Evolutionary conservation across 148 eudicot species (phyloP).

Genomic region (Tetragonia tetragonoides): DNA sequence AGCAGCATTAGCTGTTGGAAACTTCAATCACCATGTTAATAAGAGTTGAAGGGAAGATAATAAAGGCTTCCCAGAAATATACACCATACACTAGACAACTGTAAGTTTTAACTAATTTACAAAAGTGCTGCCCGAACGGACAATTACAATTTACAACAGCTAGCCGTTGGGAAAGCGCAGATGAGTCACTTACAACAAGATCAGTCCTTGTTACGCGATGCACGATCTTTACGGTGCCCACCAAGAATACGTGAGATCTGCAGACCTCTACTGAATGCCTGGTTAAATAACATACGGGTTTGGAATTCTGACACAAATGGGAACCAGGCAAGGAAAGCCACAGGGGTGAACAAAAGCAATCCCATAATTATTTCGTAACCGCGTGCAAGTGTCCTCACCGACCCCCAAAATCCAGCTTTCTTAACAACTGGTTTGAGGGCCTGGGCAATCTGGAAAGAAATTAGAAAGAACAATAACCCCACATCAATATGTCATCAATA

Average conservation of each 20-base stretch:
- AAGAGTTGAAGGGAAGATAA: too few relatives aligned
- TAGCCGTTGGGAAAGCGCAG: not conserved
- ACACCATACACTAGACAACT: too few relatives aligned
- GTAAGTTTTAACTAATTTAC: too few relatives aligned
- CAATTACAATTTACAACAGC: slow-evolving; percentile 13
- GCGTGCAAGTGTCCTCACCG: slow-evolving; percentile 69
- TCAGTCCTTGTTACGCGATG: slow-evolving; percentile 66
- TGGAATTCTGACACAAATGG: slow-evolving; percentile 85
- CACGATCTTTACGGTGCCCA: slow-evolving; percentile 70
- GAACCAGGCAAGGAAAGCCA: slow-evolving; percentile 86
- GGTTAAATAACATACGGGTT: slow-evolving; percentile 81
- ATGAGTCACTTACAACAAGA: not conserved
- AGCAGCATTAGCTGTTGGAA: too few relatives aligned
- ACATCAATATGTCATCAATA: too few relatives aligned
- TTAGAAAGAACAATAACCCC: not conserved
- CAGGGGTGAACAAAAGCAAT: slow-evolving; percentile 72
- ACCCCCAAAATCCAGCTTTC: slow-evolving; percentile 60
- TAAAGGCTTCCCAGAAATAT: too few relatives aligned
- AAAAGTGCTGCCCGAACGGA: too few relatives aligned
- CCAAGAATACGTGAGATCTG: slow-evolving; percentile 86
- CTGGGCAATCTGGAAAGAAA: slow-evolving; percentile 54
- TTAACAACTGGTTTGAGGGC: slow-evolving; percentile 59
- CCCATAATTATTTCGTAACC: slow-evolving; percentile 81
- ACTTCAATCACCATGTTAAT: too few relatives aligned
- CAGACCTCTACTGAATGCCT: slow-evolving; percentile 85